Percentiles rank a stretch among this genome's conserved stretches.
Evolutionary conservation across 768 basidiomycete genomes (phyloP).

Genomic region (Chalciporus chontae): DNA sequence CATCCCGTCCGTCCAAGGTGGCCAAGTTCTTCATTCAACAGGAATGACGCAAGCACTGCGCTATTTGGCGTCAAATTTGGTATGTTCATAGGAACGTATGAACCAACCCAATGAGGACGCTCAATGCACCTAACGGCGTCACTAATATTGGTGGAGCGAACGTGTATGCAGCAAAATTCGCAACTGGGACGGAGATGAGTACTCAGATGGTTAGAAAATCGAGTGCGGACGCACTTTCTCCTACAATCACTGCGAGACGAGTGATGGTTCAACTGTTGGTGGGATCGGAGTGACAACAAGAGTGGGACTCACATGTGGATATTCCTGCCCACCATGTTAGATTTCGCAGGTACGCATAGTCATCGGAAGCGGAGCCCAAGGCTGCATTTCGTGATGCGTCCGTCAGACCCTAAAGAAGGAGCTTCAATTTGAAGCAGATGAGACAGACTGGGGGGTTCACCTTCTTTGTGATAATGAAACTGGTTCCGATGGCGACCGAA

Average conservation of each 20-base stretch:
- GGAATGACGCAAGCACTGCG: slow-evolving; percentile 89
- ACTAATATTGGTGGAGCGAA: slow-evolving; percentile 98
- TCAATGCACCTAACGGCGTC: slow-evolving; percentile 95
- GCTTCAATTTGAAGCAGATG: slow-evolving; percentile 10
- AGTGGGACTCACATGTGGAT: slow-evolving; percentile 66
- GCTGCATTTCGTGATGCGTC: slow-evolving; percentile 62
- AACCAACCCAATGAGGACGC: slow-evolving; percentile 90
- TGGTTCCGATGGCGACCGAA: slow-evolving; percentile 86
- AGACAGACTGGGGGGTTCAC: slow-evolving; percentile 35
- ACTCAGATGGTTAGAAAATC: not conserved
- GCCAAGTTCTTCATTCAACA: slow-evolving; percentile 91
- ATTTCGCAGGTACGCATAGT: slow-evolving; percentile 82
- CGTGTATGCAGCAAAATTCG: slow-evolving; percentile 94
- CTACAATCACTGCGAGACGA: slow-evolving; percentile 73
- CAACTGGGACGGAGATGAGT: slow-evolving; percentile 42
- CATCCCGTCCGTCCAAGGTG: slow-evolving; percentile 89
- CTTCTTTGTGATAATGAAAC: slow-evolving; percentile 99
- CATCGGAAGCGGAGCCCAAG: slow-evolving; percentile 67
- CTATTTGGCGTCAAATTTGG: slow-evolving; percentile 39
- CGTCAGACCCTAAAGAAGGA: slow-evolving; percentile 68
- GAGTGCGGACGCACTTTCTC: slow-evolving; percentile 65
- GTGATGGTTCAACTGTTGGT: slow-evolving; percentile 3
- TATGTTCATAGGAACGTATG: not conserved
- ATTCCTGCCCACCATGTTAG: slow-evolving; percentile 99
- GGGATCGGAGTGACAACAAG: not conserved